Evolutionary conservation across 169 alveolate genomes (phyloP).

Genomic region (Plasmodium yoelii): DNA sequence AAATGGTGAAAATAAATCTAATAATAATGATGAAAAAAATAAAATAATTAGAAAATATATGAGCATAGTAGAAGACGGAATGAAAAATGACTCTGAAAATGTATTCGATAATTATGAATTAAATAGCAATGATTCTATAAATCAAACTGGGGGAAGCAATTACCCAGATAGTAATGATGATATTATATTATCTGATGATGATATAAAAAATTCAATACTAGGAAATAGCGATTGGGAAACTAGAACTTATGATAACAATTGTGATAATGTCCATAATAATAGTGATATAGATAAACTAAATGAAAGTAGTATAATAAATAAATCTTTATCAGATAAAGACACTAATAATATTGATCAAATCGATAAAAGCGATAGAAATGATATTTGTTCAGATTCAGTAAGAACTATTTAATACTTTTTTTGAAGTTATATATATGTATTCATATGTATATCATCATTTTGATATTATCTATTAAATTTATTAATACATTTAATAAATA

Average conservation of each 20-base stretch:
- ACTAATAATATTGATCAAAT: neutral
- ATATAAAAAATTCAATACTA: neutral
- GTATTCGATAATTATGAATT: neutral
- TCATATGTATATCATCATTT: too few species aligned
- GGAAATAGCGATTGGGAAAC: slow-evolving; percentile 5
- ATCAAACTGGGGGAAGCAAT: slow-evolving; percentile 17
- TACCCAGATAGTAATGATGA: slow-evolving; percentile 59
- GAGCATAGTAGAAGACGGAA: slow-evolving; percentile 28
- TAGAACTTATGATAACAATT: neutral
- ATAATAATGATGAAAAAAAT: slow-evolving; percentile 16
- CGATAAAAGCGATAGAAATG: slow-evolving; percentile 3
- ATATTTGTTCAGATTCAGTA: neutral
- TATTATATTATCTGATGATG: slow-evolving; percentile 29
- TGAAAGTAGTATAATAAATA: neutral
- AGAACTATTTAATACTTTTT: too few species aligned
- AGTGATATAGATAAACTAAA: neutral
- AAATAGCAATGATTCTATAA: slow-evolving; percentile 15
- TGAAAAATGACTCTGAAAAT: slow-evolving; percentile 25
- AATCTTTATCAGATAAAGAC: neutral
- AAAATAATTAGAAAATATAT: slow-evolving; percentile 43
- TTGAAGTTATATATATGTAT: too few species aligned
- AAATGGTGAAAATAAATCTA: slow-evolving; percentile 14
- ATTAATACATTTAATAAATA: too few species aligned
- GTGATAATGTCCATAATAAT: slow-evolving; percentile 3
- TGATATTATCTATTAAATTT: too few species aligned